Conservation (phyloP, 208 protist genomes). For the Dictyostelium gargantuum region DNA sequence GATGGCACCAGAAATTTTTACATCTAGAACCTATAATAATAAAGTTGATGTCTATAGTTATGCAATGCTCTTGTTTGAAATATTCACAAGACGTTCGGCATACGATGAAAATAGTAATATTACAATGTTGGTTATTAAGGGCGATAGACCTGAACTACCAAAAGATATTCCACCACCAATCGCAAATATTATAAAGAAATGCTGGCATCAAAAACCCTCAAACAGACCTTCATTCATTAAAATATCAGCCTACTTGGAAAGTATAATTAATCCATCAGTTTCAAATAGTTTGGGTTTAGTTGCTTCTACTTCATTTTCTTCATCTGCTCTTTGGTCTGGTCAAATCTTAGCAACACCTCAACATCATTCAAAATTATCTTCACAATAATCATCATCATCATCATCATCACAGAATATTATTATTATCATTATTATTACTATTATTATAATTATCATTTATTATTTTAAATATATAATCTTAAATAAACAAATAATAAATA, state of each 20-base stretch:
- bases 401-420: too few relatives aligned
- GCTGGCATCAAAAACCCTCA: conserved; percentile 18
- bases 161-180: not conserved
- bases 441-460: too few relatives aligned
- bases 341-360: not conserved
- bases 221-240: conserved; percentile 34
- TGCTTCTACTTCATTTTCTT: not conserved
- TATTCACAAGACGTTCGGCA: conserved; percentile 48
- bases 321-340: not conserved
- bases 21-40: conserved; percentile 19
- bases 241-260: conserved; percentile 16
- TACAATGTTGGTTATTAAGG: conserved; percentile 7
- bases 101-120: conserved; percentile 4
- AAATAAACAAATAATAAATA: too few relatives aligned
- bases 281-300: not conserved
- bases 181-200: conserved; percentile 27
- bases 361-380: not conserved
- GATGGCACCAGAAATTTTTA: conserved; percentile 68
- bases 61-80: conserved; percentile 42
- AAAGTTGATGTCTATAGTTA: conserved; percentile 65
- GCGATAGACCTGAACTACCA: conserved; percentile 51
- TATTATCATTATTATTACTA: too few relatives aligned
- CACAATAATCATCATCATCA: too few relatives aligned
- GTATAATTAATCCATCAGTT: not conserved
- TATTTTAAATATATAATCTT: too few relatives aligned